Base-by-base conservation (phyloP, 495 filamentous ascomycete species). In the Annulohypoxylon moriforme region DNA sequence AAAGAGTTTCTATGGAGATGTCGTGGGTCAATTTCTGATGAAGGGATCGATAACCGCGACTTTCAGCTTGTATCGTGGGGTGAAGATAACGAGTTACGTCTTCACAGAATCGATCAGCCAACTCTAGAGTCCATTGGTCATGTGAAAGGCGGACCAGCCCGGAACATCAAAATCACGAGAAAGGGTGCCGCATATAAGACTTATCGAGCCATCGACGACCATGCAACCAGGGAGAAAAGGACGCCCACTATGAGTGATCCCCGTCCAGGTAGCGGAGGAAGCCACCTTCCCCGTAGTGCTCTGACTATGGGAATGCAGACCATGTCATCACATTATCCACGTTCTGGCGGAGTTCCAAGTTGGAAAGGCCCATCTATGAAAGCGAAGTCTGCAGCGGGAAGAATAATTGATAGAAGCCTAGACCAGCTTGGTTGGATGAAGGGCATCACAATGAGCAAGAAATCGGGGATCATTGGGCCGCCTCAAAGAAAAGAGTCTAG, bases 51-150 rank as follows among this genome's bases (percentile, higher is more conserved):
- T 66, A 84, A 95, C 66, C 88, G 94, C 56, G 94, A 97, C 44
- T 97, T 97, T 67, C 94, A 98, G 78, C 81, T 98, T 20, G 92
- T 98, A 4, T 93, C 94, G 3, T 98, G 94, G 94, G 93, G 94
- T 20, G 90, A 90, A 47, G 95, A 98, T 76, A 90, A 90, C 65
- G 85, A 93, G 70, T 85, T 98, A 56, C 89, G 91, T 16, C 83
- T 98, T 42, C 94, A 97, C 74, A 88, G 87, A 57, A 88, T 94
- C 5, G 88, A 92, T 27, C 79, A 87, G 6, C 81, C 90, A 36
- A 80, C 88, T 31, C 80, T 96, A 3, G 81, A 88, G 68, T 83
- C 86, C 7, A 90, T 97, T n/a, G 95, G 95, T 2, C 92, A 94
- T 75, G 81, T 88, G 18, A 91, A 90, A 71, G 92, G 92, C 1